A percentile compares a stretch with the other conserved stretches of the same genome.
Conservation (phyloP, 2,329 filamentous ascomycete species). For the Fusarium neocosmosporiellum region DNA sequence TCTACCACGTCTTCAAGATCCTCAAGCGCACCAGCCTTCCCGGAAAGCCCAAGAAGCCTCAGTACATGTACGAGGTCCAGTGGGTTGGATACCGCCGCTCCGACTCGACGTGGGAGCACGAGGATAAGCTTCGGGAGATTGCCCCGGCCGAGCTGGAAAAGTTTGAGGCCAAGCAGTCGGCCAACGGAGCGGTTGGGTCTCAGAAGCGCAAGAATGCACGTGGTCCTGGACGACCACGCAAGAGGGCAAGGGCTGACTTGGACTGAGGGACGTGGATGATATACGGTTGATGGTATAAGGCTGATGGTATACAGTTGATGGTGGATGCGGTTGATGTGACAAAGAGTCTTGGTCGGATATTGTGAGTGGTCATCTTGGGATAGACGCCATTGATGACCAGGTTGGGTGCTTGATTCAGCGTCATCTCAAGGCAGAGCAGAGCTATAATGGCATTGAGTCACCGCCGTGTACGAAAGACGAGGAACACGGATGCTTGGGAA, state of each 20-base stretch:
- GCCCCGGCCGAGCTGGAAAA: conserved; percentile 40
- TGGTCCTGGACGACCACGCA: conserved; percentile 39
- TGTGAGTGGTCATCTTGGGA: background rate
- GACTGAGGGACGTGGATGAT: conserved; percentile 2
- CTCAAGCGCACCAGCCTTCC: conserved; percentile 35
- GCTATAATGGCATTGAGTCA: background rate
- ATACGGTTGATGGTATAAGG: background rate
- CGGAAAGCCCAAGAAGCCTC: conserved; percentile 26
- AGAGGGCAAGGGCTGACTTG: conserved; percentile 31
- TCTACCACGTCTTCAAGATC: conserved; percentile 43
- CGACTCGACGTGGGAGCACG: conserved; percentile 41
- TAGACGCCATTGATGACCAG: background rate
- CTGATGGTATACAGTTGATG: background rate
- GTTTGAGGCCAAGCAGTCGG: conserved; percentile 39
- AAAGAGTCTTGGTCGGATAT: background rate
- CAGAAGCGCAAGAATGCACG: conserved; percentile 40
- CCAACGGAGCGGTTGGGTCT: conserved; percentile 3
- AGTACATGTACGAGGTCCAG: conserved; percentile 41
- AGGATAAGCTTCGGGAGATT: conserved; percentile 36
- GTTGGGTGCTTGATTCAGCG: conserved; percentile 1
- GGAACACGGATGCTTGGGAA: conserved; percentile 21
- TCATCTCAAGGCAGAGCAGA: background rate
- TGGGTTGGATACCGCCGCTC: conserved; percentile 41
- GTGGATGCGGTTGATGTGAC: background rate
- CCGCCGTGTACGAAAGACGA: conserved; percentile 12